Evolutionary conservation across 106 monocot species (phyloP).

Genomic region (Chionographis japonica): DNA sequence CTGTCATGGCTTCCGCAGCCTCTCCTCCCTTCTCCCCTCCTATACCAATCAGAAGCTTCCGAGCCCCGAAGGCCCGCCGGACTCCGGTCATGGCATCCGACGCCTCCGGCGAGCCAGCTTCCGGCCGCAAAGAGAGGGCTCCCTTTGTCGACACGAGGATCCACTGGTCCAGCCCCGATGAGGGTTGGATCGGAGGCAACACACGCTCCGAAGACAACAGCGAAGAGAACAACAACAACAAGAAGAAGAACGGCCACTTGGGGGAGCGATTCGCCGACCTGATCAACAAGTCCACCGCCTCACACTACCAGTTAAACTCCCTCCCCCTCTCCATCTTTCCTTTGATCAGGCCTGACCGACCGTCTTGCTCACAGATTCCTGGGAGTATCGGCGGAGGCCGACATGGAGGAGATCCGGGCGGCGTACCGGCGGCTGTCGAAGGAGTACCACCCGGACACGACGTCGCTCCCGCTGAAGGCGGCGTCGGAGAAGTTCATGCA

Average conservation of each 20-base stretch:
- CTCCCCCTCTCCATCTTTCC: not conserved
- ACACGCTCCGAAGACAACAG: not conserved
- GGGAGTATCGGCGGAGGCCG: constrained; percentile 51
- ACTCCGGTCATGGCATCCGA: constrained; percentile 8
- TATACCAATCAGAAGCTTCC: not conserved
- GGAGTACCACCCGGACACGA: constrained; percentile 91
- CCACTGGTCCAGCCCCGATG: constrained; percentile 70
- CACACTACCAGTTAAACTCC: constrained; percentile 68
- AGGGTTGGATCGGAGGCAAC: constrained; percentile 74
- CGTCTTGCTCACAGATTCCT: constrained; percentile 34
- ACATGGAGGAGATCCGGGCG: constrained; percentile 77
- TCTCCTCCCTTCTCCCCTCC: constrained; percentile 16
- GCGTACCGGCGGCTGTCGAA: constrained; percentile 80
- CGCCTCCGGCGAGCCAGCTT: constrained; percentile 5
- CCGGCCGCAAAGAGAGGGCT: constrained; percentile 16
- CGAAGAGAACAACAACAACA: not conserved
- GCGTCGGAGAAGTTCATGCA: constrained; percentile 80
- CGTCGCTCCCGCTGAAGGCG: constrained; percentile 63
- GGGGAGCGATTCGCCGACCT: constrained; percentile 55
- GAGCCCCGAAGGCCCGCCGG: not conserved
- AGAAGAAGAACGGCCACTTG: constrained; percentile 21
- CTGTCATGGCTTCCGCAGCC: constrained; percentile 1
- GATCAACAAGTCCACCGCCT: constrained; percentile 35
- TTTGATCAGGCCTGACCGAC: not conserved
- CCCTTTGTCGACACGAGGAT: constrained; percentile 80